Evolutionary conservation across 306 rosid genomes (phyloP).

Genomic region (Gillenia trifoliata): DNA sequence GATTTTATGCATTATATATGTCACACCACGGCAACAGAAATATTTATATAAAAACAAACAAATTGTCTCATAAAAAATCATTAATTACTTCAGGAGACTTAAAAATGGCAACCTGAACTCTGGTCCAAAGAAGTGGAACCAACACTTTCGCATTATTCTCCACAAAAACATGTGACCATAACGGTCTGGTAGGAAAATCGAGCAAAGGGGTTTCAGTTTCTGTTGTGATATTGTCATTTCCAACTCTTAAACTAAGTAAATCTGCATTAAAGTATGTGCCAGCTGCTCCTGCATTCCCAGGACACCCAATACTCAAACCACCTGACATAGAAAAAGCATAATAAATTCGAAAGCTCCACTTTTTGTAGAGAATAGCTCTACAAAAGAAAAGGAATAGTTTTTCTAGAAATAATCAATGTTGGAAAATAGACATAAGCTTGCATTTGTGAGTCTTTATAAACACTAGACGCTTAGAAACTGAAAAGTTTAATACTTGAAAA

Average conservation of each 20-base stretch:
- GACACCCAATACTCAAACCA: slow-evolving; percentile 90
- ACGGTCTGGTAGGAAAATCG: slow-evolving; percentile 79
- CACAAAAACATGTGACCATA: slow-evolving; percentile 97
- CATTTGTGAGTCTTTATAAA: background rate
- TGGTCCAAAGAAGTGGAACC: slow-evolving; percentile 97
- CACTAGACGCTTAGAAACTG: background rate
- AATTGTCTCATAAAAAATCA: background rate
- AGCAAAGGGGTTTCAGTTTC: slow-evolving; percentile 99
- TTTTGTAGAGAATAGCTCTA: slow-evolving; percentile 5
- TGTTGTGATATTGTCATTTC: slow-evolving; percentile 91
- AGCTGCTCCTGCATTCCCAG: slow-evolving; percentile 93
- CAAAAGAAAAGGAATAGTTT: background rate
- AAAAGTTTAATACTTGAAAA: background rate
- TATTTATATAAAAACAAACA: background rate
- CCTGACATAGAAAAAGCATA: slow-evolving; percentile 53
- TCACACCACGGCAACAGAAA: background rate
- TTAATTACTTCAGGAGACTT: background rate
- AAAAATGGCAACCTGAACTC: slow-evolving; percentile 72
- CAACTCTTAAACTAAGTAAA: slow-evolving; percentile 79
- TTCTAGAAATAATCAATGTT: background rate
- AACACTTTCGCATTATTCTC: slow-evolving; percentile 94
- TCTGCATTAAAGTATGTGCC: slow-evolving; percentile 94
- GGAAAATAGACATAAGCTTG: background rate
- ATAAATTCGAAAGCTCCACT: slow-evolving; percentile 15
- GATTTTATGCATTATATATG: background rate